Evolutionary conservation across 345 rosid species (phyloP), one percentile per base, ranked within the genome.

Genomic region (Lepidium aucheri): DNA sequence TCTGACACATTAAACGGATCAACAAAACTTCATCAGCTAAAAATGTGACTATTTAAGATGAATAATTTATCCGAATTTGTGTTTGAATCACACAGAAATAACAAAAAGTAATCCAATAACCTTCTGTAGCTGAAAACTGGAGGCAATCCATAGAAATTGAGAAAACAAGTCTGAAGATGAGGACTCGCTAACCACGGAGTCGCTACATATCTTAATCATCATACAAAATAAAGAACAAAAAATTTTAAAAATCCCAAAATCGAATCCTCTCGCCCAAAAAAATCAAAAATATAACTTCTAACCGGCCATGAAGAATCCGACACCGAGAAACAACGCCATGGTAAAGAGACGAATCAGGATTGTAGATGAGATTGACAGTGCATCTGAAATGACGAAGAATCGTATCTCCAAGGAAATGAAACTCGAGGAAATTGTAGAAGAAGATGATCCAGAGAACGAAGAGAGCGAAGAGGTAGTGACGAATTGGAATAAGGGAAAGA

Each of bases 121-220:
- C 96, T 86, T 43, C 61, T 82, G 65, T 89, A 92, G 78, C 69
- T 83, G 66, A 92, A 84, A 73, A 63, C 69, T 0, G 96, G 96
- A 70, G 96, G 92, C 78, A 83, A 76, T 55, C 95, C 96, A 9
- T 76, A 67, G 75, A 85, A 84, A 80, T 81, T 84, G 16, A 92
- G 68, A 53, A 89, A 83, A 65, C 64, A 67, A 11, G 85, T 87
- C 72, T 89, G 96, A n/a, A 91, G 17, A 79, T 91, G 95, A 75
- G 96, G 96, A 63, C 96, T 87, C 9, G 98, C 77, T 33, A 91
- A 78, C 98, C 98, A 91, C 0, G 90, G 90, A 1, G 95, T 89
- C 30, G 82, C 83, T 64, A 79, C 53, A 72, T 89, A 91, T 76
- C 96, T 86, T 66, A 67, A 38, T 0, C 43, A 43, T 8, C 32